Evolutionary conservation across 228 moss, liverwort and hornwort species (phyloP).

Genomic region (Sphagnum fallax): DNA sequence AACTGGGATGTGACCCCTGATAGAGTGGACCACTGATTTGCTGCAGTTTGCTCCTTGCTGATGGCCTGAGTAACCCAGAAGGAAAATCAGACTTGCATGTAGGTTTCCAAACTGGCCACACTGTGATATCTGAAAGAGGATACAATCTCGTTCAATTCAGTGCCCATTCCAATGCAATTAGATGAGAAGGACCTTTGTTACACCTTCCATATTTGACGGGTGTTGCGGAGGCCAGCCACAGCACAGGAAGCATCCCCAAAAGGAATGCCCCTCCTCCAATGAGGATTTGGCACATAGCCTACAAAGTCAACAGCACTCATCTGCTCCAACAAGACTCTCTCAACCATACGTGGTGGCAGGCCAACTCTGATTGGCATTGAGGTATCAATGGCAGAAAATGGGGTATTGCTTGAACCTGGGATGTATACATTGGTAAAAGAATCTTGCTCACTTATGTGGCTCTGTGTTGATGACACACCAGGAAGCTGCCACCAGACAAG

Average conservation of each 20-base stretch:
- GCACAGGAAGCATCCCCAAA: slow-evolving; percentile 53
- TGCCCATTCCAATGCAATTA: too few relatives aligned
- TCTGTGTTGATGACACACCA: slow-evolving; percentile 44
- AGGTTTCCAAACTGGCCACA: too few relatives aligned
- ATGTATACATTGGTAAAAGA: slow-evolving; percentile 49
- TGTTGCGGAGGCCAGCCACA: slow-evolving; percentile 50
- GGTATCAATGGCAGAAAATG: slow-evolving; percentile 48
- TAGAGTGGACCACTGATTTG: slow-evolving; percentile 21
- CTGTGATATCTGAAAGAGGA: too few relatives aligned
- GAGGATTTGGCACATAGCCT: slow-evolving; percentile 54
- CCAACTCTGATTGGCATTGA: slow-evolving; percentile 48
- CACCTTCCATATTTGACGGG: slow-evolving; percentile 55
- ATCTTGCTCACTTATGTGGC: slow-evolving; percentile 41
- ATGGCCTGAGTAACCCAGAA: slow-evolving; percentile 20
- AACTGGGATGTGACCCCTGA: slow-evolving; percentile 25
- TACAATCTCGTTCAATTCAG: too few relatives aligned
- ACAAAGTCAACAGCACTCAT: slow-evolving; percentile 60
- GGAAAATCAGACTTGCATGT: too few relatives aligned
- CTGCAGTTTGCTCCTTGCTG: slow-evolving; percentile 29
- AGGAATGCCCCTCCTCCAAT: slow-evolving; percentile 47
- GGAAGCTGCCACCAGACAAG: slow-evolving; percentile 50
- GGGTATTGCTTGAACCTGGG: slow-evolving; percentile 37
- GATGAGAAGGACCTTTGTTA: not conserved
- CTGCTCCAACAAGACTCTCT: slow-evolving; percentile 48
- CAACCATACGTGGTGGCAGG: slow-evolving; percentile 57